Evolutionary conservation across 2,329 filamentous ascomycete genomes (phyloP), one percentile per base, ranked within the genome.

Genomic region (Huntiella savannae): DNA sequence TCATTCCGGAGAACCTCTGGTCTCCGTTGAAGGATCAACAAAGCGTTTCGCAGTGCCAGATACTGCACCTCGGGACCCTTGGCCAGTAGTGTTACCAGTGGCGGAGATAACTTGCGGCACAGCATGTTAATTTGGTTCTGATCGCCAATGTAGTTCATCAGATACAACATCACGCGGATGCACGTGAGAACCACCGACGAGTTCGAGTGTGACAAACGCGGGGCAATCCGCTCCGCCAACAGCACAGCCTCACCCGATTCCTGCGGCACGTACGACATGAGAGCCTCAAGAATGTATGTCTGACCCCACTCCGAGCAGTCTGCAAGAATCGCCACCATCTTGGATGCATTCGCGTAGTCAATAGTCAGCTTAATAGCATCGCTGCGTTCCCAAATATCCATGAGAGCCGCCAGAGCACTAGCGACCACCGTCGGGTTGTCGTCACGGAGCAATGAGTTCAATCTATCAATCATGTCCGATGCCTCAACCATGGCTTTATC

Each of bases 241-340:
- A 98, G 69, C 5, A 85, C 71, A 4, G 91, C 88, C 63, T 98
- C 91, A 34, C 77, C 73, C 0, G 80, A 79, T 56, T 96, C 87
- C 61, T 93, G 85, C 4, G 91, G 91, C 11, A 96, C 82, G 59
- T 96, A 98, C 16, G 88, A 91, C 82, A 96, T 96, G 55, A 98
- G 71, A 15, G 91, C 87, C 64, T 98, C 91, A 6, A 98, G 72
- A 47, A 98, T 96, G 60, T 98, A 98, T 16, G 88, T 95, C 66
- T 98, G 91, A 37, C 91, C 88, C 91, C 91, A 98, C 71, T 98
- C 91, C 13, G 91, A 96, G 64, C 91, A 96, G 60, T 98, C 91
- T 1, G 91, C 80, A 17, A 98, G 63, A 51, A 98, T 96, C 38
- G 91, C 86, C 33, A 96, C 86, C 69, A 98, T 91, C 65, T 98